These are phyloP conservation scores for Myotisia sp. DNA, from an alignment of 2,329 filamentous ascomycete species.

Conservation along the genomic window DNA sequence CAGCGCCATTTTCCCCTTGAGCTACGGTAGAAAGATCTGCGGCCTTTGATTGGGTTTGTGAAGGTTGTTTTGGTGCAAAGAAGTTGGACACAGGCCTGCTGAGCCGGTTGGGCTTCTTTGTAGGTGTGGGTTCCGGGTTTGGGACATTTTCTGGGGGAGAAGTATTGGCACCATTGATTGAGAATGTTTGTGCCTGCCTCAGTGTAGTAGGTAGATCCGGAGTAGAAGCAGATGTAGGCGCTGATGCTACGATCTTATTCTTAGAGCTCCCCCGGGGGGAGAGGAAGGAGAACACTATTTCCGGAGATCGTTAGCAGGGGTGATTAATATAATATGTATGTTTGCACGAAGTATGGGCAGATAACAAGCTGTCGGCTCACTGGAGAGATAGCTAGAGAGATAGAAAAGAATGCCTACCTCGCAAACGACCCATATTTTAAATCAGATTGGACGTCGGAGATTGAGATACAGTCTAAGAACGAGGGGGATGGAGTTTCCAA, in stretches of 20 bases:
- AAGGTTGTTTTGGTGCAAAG: no score
- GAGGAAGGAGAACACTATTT: conserved; percentile 9
- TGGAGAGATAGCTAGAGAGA: no score
- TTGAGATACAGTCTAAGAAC: no score
- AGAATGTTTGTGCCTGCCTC: not conserved
- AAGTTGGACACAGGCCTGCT: conserved; percentile 1
- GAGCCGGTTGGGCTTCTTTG: not conserved
- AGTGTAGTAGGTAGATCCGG: conserved; percentile 5
- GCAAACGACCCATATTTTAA: no score
- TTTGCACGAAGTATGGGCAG: no score
- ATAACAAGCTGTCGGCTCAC: no score
- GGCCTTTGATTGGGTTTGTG: no score
- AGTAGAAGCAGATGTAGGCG: conserved; percentile 3
- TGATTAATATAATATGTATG: no score
- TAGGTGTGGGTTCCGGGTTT: not conserved
- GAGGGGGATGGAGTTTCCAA: no score
- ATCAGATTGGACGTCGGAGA: no score
- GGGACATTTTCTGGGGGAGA: conserved; percentile 6
- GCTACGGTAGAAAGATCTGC: no score
- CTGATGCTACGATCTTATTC: conserved; percentile 3
- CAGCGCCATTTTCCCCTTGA: not conserved
- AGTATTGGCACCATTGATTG: conserved; percentile 1
- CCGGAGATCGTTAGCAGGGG: conserved; percentile 1
- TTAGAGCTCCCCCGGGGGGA: conserved; percentile 7
- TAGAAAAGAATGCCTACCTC: no score